Conservation (phyloP, 2,329 filamentous ascomycete genomes). For the Talaromyces verruculosus region DNA sequence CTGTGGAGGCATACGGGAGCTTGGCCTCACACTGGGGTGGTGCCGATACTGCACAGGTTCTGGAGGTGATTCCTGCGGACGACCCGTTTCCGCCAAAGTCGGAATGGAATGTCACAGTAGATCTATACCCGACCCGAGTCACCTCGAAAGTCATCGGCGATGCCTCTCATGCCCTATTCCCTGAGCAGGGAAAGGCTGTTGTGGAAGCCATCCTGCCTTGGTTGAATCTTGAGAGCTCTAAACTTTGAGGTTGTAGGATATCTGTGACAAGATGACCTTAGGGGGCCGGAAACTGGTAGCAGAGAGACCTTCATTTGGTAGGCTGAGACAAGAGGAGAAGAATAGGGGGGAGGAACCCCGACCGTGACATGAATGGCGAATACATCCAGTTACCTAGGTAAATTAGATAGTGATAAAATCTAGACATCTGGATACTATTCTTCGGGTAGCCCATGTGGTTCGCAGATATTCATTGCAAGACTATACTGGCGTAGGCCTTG, state of each 20-base stretch:
- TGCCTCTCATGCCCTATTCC: constrained; percentile 7
- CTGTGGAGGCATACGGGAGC: constrained; percentile 7
- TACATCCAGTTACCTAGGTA: background rate
- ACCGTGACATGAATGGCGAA: background rate
- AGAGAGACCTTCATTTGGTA: background rate
- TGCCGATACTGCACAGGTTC: background rate
- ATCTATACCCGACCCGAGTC: background rate
- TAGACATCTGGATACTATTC: background rate
- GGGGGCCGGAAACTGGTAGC: background rate
- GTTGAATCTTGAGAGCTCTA: constrained; percentile 3
- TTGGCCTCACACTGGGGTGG: constrained; percentile 1
- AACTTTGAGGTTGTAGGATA: background rate
- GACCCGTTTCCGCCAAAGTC: constrained; percentile 2
- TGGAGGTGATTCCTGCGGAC: background rate
- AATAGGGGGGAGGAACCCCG: background rate
- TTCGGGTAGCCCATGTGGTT: background rate
- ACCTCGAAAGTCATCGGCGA: constrained; percentile 2
- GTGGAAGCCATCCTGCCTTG: constrained; percentile 1
- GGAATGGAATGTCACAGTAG: background rate
- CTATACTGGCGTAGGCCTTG: background rate
- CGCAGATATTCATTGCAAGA: background rate
- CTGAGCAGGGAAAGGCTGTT: background rate
- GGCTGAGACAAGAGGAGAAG: background rate
- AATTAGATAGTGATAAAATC: background rate
- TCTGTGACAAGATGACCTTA: background rate